Evolutionary conservation across 768 basidiomycete genomes (phyloP), one percentile per base, ranked within the genome.

Genomic region (Chalciporus pseudorubinellus): DNA sequence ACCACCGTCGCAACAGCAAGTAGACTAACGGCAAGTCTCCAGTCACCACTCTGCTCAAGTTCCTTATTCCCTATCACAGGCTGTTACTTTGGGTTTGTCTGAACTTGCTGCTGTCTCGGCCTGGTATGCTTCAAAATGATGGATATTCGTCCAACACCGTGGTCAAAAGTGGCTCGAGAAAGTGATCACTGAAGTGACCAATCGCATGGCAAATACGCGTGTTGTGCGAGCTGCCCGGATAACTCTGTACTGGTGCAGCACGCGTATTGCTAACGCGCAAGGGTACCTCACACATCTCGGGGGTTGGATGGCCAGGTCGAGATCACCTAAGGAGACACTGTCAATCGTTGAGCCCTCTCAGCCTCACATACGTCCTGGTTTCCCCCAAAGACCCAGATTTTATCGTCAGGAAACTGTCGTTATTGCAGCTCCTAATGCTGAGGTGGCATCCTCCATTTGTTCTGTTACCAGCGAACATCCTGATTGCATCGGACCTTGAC

Each of bases 101-200:
- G 74, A 73, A 39, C 70, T 75, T n/a, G 62, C 71, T 28, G 79
- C 78, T 31, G 80, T 80, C 29, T 80, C 79, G 4, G 65, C 72
- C 10, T 80, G 78, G 78, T 80, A 80, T 62, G 71, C 73, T 14
- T 78, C 75, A 3, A 80, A 80, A 57, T 74, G 79, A 38, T 77
- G 72, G 72, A 70, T 74, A 53, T 80, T 75, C 50, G 65, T 66
- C 19, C 72, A 73, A 10, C 75, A 80, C 50, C 74, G 75, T 31
- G 80, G 80, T 31, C 70, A 75, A 44, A 74, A 77, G 44, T 80
- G 79, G 78, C 72, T 80, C 7, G 75, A 73, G 39, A 78, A 79
- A 52, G 72, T 77, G 48, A 71, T 61, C 29, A 49, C 49, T 50
- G 70, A 67, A 54, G 39, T 55, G 39, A 59, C 67, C 14, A 57